Base-by-base conservation (phyloP, 768 basidiomycete species). In the Naematelia aurantialba region DNA sequence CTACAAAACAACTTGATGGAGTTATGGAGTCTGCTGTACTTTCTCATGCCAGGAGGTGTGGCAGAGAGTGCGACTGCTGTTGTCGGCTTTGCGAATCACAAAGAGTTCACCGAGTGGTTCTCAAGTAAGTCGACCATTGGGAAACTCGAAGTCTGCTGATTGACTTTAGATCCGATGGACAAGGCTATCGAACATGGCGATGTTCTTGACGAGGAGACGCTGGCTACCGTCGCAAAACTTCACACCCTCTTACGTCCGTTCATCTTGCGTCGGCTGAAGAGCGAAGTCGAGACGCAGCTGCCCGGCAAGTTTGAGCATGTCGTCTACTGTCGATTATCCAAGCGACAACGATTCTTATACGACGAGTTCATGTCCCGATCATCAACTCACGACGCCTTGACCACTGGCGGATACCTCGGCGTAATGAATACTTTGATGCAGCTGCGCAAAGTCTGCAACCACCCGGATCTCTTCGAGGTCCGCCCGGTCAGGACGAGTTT, bases 61-160 rank as follows among this genome's bases (percentile, higher is more conserved):
- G 63, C 73, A 12, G 67, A 61, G 39, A 74, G 75, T 26, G 63
- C 72, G 12, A 72, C 72, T 11, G 66, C 66, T 13, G 70, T 69
- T 2, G 70, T 71, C 1, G 88, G 66, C 82, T 96, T 97, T 77
- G 93, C 89, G 22, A 89, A 91, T 69, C 78, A 93, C 60, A 89
- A 89, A 72, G 91, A 96, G 75, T 97, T 98, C 73, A 88, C 85
- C 4, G 89, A 92, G 55, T 96, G 93, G 92, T 96, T 98, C 74
- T 89, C 91, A 0, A 94, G 91, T 93, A 67, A 76, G 89, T 80
- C 13, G 29, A 1, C 1, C 1, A 26, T 34, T 19, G 1, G 44
- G n/a, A 14, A 29, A 13, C 26, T 2, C 17, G 13, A 24, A 54
- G 3, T 56, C 57, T 45, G n/a, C 17, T 50, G n/a, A 29, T 22